phyloP scores from a whole-genome alignment of 768 basidiomycete species.

The Boletus rufocinnamomeus region DNA sequence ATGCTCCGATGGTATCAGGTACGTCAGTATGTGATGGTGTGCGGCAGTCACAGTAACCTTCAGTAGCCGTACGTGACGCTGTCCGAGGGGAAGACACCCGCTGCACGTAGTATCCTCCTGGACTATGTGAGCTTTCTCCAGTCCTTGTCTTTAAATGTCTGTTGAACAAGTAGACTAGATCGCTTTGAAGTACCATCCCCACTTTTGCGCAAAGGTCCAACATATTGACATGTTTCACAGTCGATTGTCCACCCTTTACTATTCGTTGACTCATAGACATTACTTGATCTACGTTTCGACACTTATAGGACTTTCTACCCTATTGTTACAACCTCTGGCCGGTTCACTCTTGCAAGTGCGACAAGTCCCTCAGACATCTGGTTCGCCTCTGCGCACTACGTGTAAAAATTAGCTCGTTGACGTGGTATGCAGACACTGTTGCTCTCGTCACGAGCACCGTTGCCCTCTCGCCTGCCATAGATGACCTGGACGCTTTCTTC shows the following conservation, averaged over 20 bases:
- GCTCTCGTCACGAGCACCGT: constrained; percentile 46
- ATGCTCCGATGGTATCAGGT: constrained; percentile 61
- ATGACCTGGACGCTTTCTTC: constrained; percentile 52
- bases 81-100: constrained; percentile 50
- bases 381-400: constrained; percentile 15
- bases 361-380: constrained; percentile 21
- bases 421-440: constrained; percentile 29
- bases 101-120: constrained; percentile 61
- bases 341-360: constrained; percentile 35
- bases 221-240: constrained; percentile 34
- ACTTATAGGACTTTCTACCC: constrained; percentile 45
- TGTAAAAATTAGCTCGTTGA: constrained; percentile 3
- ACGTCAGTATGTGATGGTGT: constrained; percentile 15
- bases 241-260: constrained; percentile 43
- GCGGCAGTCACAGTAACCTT: constrained; percentile 7
- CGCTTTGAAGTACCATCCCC: constrained; percentile 40
- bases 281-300: constrained; percentile 55
- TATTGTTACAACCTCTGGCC: constrained; percentile 61
- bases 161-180: constrained; percentile 36
- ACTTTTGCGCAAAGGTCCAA: neutral
- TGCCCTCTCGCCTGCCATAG: constrained; percentile 47
- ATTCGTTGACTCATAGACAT: constrained; percentile 54
- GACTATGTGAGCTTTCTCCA: constrained; percentile 54
- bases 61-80: constrained; percentile 63
- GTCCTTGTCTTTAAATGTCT: neutral